Evolutionary conservation across 768 basidiomycete species (phyloP).

Genomic region (Kwoniella mangroviensis): DNA sequence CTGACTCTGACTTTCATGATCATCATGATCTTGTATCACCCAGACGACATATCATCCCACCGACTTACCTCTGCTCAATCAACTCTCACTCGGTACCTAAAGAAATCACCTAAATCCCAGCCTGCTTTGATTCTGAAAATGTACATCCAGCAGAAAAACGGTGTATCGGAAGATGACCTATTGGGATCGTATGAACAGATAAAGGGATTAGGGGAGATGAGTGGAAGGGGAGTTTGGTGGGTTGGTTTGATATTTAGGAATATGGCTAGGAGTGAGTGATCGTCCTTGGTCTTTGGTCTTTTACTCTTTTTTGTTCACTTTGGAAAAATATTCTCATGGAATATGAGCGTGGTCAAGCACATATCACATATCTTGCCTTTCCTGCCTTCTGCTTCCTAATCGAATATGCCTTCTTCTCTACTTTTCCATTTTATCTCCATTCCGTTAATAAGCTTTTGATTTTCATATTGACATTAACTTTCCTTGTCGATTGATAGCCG

Average conservation of each 20-base stretch:
- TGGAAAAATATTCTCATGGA: too few relatives aligned
- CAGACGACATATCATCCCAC: constrained; percentile 40
- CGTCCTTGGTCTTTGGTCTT: background rate
- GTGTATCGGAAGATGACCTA: constrained; percentile 14
- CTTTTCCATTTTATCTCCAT: too few relatives aligned
- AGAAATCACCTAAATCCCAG: constrained; percentile 49
- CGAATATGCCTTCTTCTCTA: too few relatives aligned
- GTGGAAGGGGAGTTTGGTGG: constrained; percentile 34
- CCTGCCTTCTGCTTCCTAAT: too few relatives aligned
- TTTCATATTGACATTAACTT: too few relatives aligned
- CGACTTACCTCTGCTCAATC: constrained; percentile 34
- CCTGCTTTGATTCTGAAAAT: constrained; percentile 43
- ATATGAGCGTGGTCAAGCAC: too few relatives aligned
- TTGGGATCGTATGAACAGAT: constrained; percentile 28
- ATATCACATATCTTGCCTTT: too few relatives aligned
- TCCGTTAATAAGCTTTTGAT: too few relatives aligned
- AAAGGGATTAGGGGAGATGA: constrained; percentile 33
- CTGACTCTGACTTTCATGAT: background rate
- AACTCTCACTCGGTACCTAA: constrained; percentile 32
- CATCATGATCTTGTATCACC: background rate
- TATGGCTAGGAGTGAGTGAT: constrained; percentile 38
- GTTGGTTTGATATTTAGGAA: constrained; percentile 26
- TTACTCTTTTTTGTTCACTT: constrained; percentile 18
- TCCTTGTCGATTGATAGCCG: constrained; percentile 1
- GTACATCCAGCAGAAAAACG: constrained; percentile 30